Base-by-base conservation (phyloP, 2,329 filamentous ascomycete species). In the Claviceps quebecensis region DNA sequence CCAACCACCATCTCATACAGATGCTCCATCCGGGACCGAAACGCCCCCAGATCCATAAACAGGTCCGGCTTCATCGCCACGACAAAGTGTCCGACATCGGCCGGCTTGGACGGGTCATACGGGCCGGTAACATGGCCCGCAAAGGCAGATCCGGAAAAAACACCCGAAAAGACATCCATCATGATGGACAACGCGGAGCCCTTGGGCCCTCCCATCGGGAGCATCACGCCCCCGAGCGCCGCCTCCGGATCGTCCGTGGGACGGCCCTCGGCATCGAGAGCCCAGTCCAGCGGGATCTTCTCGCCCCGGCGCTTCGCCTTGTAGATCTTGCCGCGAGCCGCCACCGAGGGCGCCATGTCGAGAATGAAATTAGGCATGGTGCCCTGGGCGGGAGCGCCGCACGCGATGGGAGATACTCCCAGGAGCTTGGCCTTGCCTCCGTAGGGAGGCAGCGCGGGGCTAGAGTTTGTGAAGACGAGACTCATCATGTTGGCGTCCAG, bases 91-190 rank as follows among this genome's bases (percentile, higher is more conserved):
- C 86, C 85, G 0, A 88, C 85, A 58, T 88, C 80, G 0, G 83
- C 80, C 1, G 80, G 73, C 53, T 73, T 77, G 0, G 77, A 81
- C 2, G 83, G 74, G 60, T 89, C 85, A 63, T 93, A 93, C 0
- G 87, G 87, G 17, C 78, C 78, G 0, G 81, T 85, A 17, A 93
- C 87, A 59, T 85, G 73, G 0, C 86, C 86, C 0, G 85, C 87
- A 65, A 87, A 93, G 0, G 86, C 86, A 36, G 81, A 83, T 0
- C 86, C 87, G 0, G 84, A 87, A 0, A 93, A 60, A 0, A 86
- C 83, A 0, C 86, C 87, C 0, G 85, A 89, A 61, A 93, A 91
- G 2, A 94, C 84, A 61, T 93, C 86, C 87, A 93, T 93, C 84
- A 89, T 91, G 51, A 93, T 78, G 0, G 84, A 72, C 41, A 93